Evolutionary conservation across 1,139 yeast genomes (phyloP).

Genomic region (Kodamaea anthophila): DNA sequence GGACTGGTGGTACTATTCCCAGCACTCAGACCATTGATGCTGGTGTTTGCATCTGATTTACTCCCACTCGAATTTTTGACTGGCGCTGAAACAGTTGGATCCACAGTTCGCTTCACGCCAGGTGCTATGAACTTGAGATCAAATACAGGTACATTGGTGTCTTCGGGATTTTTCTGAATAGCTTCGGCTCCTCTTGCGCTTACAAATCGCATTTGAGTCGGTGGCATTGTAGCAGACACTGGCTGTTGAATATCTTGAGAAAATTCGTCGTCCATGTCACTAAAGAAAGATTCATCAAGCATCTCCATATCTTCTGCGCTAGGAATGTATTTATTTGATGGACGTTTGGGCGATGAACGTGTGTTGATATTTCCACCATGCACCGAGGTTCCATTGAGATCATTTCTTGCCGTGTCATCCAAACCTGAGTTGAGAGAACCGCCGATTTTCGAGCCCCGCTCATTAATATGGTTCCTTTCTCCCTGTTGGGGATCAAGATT

Average conservation of each 20-base stretch:
- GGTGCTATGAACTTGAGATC: conserved; percentile 49
- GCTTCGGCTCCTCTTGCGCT: conserved; percentile 55
- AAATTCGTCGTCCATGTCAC: conserved; percentile 35
- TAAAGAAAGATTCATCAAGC: conserved; percentile 63
- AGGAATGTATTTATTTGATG: conserved; percentile 12
- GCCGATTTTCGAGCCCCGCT: too few species aligned
- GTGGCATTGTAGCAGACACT: conserved; percentile 4
- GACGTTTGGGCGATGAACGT: conserved; percentile 8
- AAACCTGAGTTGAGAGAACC: too few species aligned
- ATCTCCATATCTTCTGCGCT: conserved; percentile 28
- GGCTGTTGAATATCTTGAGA: conserved; percentile 4
- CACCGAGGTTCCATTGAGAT: neutral
- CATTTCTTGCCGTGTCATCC: neutral
- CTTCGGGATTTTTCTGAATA: conserved; percentile 39
- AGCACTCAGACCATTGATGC: neutral
- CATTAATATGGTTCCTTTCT: too few species aligned
- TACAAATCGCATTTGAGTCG: conserved; percentile 33
- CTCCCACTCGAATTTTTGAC: conserved; percentile 6
- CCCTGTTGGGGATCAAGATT: neutral
- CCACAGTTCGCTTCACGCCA: conserved; percentile 47
- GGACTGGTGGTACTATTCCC: too few species aligned
- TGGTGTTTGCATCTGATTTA: conserved; percentile 2
- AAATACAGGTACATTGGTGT: conserved; percentile 31
- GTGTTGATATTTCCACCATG: neutral
- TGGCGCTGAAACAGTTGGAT: conserved; percentile 56